Evolutionary conservation across 306 rosid species (phyloP).

Genomic region (Neltuma alba): DNA sequence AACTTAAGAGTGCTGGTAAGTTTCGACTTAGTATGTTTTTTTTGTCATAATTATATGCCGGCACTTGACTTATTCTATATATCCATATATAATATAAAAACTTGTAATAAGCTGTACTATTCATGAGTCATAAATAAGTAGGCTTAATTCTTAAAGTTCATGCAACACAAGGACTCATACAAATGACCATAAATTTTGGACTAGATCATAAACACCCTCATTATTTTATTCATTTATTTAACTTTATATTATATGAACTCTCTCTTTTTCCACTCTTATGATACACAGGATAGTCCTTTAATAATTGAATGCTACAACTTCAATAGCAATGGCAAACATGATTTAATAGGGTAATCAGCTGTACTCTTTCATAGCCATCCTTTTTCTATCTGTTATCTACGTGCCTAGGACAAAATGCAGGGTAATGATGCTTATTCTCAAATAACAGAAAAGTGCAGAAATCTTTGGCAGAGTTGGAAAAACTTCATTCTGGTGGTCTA

Average conservation of each 20-base stretch:
- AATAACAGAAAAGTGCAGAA: slow-evolving; percentile 77
- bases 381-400: slow-evolving; percentile 19
- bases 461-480: slow-evolving; percentile 85
- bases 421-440: slow-evolving; percentile 35
- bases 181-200: slow-evolving; percentile 13
- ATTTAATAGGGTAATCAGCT: slow-evolving; percentile 87
- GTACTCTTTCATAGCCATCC: slow-evolving; percentile 25
- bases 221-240: slow-evolving; percentile 22
- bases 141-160: too few relatives aligned
- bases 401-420: slow-evolving; percentile 32
- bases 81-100: too few relatives aligned
- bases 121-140: too few relatives aligned
- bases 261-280: slow-evolving; percentile 44
- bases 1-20: not conserved
- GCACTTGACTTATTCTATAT: slow-evolving; percentile 13
- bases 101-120: too few relatives aligned
- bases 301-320: slow-evolving; percentile 89
- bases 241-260: slow-evolving; percentile 6
- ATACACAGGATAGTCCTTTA: slow-evolving; percentile 80
- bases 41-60: slow-evolving; percentile 24
- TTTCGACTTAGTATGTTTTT: slow-evolving; percentile 1
- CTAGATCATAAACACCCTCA: slow-evolving; percentile 9
- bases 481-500: slow-evolving; percentile 66
- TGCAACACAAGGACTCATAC: too few relatives aligned
- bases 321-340: slow-evolving; percentile 92